Conservation (phyloP, 345 rosid genomes). For the Ceriops tagal region DNA sequence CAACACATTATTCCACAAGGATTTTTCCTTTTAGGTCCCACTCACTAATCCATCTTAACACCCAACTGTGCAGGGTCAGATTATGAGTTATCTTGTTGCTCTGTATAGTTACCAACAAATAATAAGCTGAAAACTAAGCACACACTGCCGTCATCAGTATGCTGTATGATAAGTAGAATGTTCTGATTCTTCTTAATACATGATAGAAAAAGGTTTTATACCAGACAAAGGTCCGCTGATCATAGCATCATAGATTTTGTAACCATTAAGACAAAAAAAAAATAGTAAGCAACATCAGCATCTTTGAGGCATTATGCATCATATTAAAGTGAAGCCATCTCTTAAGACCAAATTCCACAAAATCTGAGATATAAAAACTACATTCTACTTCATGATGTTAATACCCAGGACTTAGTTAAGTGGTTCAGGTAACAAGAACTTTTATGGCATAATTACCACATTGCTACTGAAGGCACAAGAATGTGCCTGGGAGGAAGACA, state of each 20-base stretch:
- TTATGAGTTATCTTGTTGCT: neutral
- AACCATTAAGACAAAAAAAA: no score
- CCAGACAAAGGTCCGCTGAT: neutral
- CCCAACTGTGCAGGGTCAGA: neutral
- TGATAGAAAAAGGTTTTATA: neutral
- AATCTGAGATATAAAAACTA: neutral
- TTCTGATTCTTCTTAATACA: neutral
- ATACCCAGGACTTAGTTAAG: no score
- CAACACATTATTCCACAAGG: neutral
- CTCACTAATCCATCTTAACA: neutral
- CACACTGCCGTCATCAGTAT: neutral
- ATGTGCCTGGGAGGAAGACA: neutral
- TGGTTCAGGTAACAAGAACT: neutral
- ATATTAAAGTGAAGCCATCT: neutral
- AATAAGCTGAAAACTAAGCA: neutral
- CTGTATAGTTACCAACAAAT: neutral
- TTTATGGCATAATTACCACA: neutral
- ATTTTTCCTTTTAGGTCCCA: neutral
- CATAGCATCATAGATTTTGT: neutral
- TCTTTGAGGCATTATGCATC: no score
- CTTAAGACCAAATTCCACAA: neutral
- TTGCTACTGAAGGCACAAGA: neutral
- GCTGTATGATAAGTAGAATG: neutral
- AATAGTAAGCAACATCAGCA: no score
- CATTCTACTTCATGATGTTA: neutral